phyloP scores from a whole-genome alignment of 768 basidiomycete species.

The Mycena leptocephala region DNA sequence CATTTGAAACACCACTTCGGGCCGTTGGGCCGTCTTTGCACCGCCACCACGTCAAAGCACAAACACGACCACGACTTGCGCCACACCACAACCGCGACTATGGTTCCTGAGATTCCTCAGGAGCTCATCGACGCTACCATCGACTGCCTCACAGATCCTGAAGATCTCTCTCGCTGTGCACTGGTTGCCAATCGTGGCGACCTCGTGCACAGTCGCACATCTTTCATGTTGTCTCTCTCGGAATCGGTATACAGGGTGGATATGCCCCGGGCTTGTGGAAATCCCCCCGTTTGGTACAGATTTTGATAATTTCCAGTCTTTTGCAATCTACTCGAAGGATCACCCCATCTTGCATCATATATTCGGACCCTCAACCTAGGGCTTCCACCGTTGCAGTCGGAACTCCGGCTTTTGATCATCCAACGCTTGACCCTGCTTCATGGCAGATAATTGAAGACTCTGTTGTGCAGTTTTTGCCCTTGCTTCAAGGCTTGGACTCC shows the following conservation, averaged over 20 bases:
- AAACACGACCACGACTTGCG: too few relatives aligned
- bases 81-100: too few relatives aligned
- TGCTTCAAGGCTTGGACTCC: neutral
- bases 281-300: neutral
- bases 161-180: neutral
- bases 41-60: too few relatives aligned
- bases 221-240: neutral
- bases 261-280: neutral
- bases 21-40: too few relatives aligned
- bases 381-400: neutral
- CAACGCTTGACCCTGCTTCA: too few relatives aligned
- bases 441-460: neutral
- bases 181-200: neutral
- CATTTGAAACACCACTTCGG: too few relatives aligned
- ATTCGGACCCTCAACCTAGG: neutral
- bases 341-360: neutral
- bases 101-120: neutral
- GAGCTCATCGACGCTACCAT: neutral
- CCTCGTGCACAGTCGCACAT: neutral
- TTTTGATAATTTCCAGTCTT: neutral
- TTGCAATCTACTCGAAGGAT: neutral
- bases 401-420: neutral
- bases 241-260: neutral
- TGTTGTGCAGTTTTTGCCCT: neutral
- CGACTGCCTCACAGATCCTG: neutral